A percentile compares a stretch with the other conserved stretches of the same genome.
Conservation (phyloP, 140 eudicot genomes). For the Stevia rebaudiana region DNA sequence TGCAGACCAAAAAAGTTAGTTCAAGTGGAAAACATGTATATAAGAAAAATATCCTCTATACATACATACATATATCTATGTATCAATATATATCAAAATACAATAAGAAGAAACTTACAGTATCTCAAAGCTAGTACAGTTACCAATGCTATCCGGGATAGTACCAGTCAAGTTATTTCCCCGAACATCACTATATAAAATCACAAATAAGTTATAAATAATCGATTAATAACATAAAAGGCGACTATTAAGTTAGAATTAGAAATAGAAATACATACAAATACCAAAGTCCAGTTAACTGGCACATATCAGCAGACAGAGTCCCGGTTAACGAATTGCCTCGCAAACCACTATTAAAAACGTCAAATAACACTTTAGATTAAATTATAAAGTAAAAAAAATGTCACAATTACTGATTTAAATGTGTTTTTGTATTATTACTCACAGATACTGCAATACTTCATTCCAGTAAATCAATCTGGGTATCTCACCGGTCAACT, state of each 20-base stretch:
- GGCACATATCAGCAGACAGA: slow-evolving; percentile 92
- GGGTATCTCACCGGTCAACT: slow-evolving; percentile 77
- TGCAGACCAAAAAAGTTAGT: slow-evolving; percentile 27
- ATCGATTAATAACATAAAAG: too few relatives aligned
- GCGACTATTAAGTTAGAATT: neutral
- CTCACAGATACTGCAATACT: slow-evolving; percentile 88
- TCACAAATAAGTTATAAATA: neutral
- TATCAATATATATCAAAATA: neutral
- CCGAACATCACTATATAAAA: slow-evolving; percentile 55
- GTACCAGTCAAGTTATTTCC: slow-evolving; percentile 75
- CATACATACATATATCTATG: neutral
- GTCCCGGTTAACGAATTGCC: slow-evolving; percentile 74
- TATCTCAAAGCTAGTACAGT: slow-evolving; percentile 89
- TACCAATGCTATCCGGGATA: slow-evolving; percentile 84
- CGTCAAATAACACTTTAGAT: neutral
- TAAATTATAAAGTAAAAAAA: neutral
- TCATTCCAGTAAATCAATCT: slow-evolving; percentile 91
- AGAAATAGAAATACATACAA: slow-evolving; percentile 62
- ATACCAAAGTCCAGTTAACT: slow-evolving; percentile 91
- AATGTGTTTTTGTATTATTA: slow-evolving; percentile 23
- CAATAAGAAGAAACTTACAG: slow-evolving; percentile 38
- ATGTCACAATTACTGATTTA: neutral
- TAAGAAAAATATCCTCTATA: too few relatives aligned
- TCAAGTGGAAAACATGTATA: neutral
- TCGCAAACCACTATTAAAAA: slow-evolving; percentile 53